These are phyloP conservation scores for Sesbania bispinosa DNA, from an alignment of 306 rosid species.

Conservation along the genomic window DNA sequence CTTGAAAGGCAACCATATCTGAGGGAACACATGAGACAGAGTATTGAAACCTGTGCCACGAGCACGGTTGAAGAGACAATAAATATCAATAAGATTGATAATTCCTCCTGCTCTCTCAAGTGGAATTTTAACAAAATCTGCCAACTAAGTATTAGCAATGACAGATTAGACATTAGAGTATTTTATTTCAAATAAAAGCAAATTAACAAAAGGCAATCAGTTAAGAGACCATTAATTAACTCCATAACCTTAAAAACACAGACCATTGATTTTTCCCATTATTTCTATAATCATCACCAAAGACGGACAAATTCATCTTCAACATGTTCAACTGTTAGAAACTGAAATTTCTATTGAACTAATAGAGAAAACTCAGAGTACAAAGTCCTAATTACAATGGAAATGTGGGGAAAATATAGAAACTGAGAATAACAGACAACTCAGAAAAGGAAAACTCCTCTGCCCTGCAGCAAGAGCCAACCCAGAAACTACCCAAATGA, in stretches of 20 bases:
- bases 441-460: too few relatives aligned
- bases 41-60: conserved; percentile 85
- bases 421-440: too few relatives aligned
- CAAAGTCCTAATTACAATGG: too few relatives aligned
- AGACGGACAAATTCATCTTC: neutral
- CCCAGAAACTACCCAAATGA: too few relatives aligned
- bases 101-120: conserved; percentile 92
- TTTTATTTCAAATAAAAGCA: conserved; percentile 13
- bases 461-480: too few relatives aligned
- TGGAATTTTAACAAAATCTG: conserved; percentile 90
- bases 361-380: too few relatives aligned
- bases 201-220: conserved; percentile 9
- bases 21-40: neutral
- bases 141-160: conserved; percentile 54
- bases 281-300: neutral
- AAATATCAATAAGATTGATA: conserved; percentile 84
- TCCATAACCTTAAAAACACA: conserved; percentile 1
- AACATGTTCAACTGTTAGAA: too few relatives aligned
- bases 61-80: conserved; percentile 95
- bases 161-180: conserved; percentile 28
- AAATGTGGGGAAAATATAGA: too few relatives aligned
- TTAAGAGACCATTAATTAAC: neutral
- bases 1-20: conserved; percentile 10
- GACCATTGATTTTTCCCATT: neutral
- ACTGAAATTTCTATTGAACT: too few relatives aligned